Base-by-base conservation (phyloP, 805 yeast genomes). In the Kazachstania bromeliacearum region DNA sequence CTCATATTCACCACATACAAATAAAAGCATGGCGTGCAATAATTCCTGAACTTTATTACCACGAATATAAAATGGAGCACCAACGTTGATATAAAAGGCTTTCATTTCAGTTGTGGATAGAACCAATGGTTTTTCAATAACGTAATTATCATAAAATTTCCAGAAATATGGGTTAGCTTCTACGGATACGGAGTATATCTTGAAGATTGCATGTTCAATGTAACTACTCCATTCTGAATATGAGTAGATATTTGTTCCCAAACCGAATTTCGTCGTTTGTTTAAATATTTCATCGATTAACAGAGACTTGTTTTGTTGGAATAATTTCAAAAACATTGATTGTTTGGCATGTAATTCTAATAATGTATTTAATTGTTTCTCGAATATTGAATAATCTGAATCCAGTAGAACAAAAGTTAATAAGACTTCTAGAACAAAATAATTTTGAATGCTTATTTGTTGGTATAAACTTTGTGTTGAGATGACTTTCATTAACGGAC, bases 331-430 rank as follows among this genome's bases (percentile, higher is more conserved):
- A 35, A 55, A 45, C 12, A 54, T 28, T 14, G 48, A 37, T 33
- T 51, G 51, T 24, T 51, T 55, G 33, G 46, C 54, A 38, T 52
- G 50, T 10, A 56, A 25, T 7, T 45, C 43, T 27, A 58, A 36
- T 18, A 58, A 37, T 2, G 29, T 33, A 7, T 41, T 36, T 6
- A 58, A 18, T 33, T 54, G 55, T 3, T 38, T 35, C 24, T 37
- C 43, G 35, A 57, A 46, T 3, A 41, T 16, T 13, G 57, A 46
- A 21, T 53, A 53, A 31, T 63, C 63, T 37, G 66, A 57, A 36
- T 66, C 66, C 39, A 66, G 44, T 10, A 65, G 57, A 8, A 63
- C 50, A 22, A 66, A 51, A 9, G 62, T 40, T 25, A 64, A 40
- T 25, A 65, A 39, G 6, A 64, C 36, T 25, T 64, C 57, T 34